Evolutionary conservation across 2,329 filamentous ascomycete genomes (phyloP), one percentile per base, ranked within the genome.

Genomic region (Mycogone perniciosa): DNA sequence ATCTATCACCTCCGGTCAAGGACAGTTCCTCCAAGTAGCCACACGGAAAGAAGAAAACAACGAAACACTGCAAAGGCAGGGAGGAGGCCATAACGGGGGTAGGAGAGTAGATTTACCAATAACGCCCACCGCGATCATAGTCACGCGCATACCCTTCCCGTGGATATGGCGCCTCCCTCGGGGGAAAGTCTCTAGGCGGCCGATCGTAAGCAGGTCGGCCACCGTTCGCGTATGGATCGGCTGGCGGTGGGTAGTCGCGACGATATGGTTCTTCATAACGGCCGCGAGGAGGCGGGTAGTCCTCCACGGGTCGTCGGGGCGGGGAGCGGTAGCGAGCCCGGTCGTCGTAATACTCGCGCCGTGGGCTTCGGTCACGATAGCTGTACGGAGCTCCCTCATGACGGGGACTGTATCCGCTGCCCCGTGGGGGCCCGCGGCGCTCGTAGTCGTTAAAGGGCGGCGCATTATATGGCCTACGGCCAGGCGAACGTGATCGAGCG

Each of bases 291-390:
- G 83, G 82, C 60, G 72, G 72, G 54, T 95, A 93, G 63, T 95
- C 90, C 55, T 91, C 86, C 56, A 87, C 76, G 41, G 86, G 84
- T 26, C 86, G 85, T 58, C 87, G 85, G 41, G 87, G 86, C 54
- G 89, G 89, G 51, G 88, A 89, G 52, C 89, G 85, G 63, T 91
- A 90, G 45, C 85, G 81, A 60, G 87, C 83, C 64, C 86, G 83
- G 57, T 92, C 88, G 43, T 89, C 85, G 70, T 96, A 95, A 71
- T 96, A 95, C 54, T 92, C 87, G 59, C 89, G 85, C 54, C 86
- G 85, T 51, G 86, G 86, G 63, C 89, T 92, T 62, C 91, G 85
- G 64, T 95, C 89, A 66, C 92, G 90, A 70, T 96, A 96, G 57
- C 87, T 84, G 55, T 87, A 84, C 45, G 79, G 81, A 31, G 20